Conservation (phyloP, 768 basidiomycete species). For the Lentinula aciculospora region DNA sequence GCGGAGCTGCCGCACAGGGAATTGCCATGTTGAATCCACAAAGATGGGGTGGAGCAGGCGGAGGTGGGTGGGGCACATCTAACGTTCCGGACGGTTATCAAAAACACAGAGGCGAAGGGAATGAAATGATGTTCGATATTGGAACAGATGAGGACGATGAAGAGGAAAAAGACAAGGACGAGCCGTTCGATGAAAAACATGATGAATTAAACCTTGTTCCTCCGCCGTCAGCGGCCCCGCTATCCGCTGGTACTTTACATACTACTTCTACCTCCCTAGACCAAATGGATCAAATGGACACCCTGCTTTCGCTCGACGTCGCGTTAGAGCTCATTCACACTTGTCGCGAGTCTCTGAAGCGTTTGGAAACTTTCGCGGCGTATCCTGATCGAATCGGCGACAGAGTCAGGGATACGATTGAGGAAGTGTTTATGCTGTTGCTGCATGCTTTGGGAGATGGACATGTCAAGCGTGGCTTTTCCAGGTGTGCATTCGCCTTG, state of each 20-base stretch:
- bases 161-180: conserved; percentile 10
- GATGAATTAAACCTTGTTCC: not conserved
- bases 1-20: conserved; percentile 74
- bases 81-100: conserved; percentile 23
- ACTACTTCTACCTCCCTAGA: not conserved
- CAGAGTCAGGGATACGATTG: conserved; percentile 87
- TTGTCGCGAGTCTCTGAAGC: conserved; percentile 85
- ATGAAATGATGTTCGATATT: conserved; percentile 45
- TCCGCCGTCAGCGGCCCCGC: not conserved
- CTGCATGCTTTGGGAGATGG: conserved; percentile 70
- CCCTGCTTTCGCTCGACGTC: conserved; percentile 86
- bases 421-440: conserved; percentile 88
- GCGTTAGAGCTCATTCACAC: conserved; percentile 92
- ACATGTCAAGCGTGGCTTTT: conserved; percentile 80
- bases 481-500: conserved; percentile 40
- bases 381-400: conserved; percentile 84
- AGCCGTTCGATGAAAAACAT: not conserved
- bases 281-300: conserved; percentile 52
- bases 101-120: conserved; percentile 31
- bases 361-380: conserved; percentile 82
- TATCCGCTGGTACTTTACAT: not conserved
- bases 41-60: conserved; percentile 59
- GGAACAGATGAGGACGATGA: conserved; percentile 36
- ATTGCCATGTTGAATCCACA: conserved; percentile 89
- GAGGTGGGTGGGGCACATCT: conserved; percentile 10